Evolutionary conservation across 1,139 yeast species (phyloP).

Genomic region (Scheffersomyces illinoinensis): DNA sequence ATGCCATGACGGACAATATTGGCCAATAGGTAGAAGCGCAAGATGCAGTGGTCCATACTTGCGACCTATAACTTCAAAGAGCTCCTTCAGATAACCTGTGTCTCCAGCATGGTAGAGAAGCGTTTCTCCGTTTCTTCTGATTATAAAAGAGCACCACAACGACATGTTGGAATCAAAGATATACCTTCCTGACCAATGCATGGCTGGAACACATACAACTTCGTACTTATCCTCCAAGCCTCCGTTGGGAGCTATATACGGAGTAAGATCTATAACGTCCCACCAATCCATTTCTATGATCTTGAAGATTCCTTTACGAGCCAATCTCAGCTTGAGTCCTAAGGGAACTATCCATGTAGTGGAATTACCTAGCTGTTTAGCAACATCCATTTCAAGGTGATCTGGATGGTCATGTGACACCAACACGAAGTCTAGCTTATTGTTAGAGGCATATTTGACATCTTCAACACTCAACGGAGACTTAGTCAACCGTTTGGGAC

Average conservation of each 20-base stretch:
- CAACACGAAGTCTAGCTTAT: slow-evolving; percentile 63
- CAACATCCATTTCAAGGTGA: slow-evolving; percentile 71
- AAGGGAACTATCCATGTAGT: slow-evolving; percentile 84
- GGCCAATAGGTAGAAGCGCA: slow-evolving; percentile 89
- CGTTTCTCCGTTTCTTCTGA: slow-evolving; percentile 66
- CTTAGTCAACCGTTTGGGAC: slow-evolving; percentile 79
- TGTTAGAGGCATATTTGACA: slow-evolving; percentile 52
- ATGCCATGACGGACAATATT: slow-evolving; percentile 94
- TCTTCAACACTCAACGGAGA: slow-evolving; percentile 67
- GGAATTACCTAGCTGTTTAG: slow-evolving; percentile 56
- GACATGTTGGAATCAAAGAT: slow-evolving; percentile 76
- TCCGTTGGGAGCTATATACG: slow-evolving; percentile 21
- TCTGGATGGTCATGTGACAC: slow-evolving; percentile 97
- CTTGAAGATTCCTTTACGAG: slow-evolving; percentile 52
- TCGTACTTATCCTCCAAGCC: slow-evolving; percentile 58
- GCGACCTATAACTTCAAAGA: slow-evolving; percentile 64
- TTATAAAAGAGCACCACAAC: slow-evolving; percentile 84
- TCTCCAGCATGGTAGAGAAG: slow-evolving; percentile 91
- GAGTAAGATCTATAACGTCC: slow-evolving; percentile 58
- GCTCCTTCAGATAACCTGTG: slow-evolving; percentile 78
- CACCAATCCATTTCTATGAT: slow-evolving; percentile 89
- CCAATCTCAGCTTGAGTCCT: slow-evolving; percentile 67
- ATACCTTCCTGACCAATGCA: slow-evolving; percentile 96
- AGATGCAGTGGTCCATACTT: slow-evolving; percentile 65
- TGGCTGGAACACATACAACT: slow-evolving; percentile 87